These are phyloP conservation scores for Talaromyces sp. DNA, from an alignment of 2,329 filamentous ascomycete genomes.

Conservation along the genomic window DNA sequence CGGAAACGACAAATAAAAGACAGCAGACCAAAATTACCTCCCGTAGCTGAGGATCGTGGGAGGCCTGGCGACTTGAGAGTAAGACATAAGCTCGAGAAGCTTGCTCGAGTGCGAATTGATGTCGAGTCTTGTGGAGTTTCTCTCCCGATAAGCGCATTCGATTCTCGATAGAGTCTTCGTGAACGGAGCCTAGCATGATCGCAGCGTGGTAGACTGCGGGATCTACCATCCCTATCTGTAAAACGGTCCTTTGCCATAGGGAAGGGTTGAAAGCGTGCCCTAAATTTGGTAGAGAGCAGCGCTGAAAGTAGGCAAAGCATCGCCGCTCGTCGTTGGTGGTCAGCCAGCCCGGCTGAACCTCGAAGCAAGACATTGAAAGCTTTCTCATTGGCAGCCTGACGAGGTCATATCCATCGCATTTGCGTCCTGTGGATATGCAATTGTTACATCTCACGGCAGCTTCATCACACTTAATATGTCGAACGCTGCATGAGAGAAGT, in stretches of 20 bases:
- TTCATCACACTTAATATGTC: slow-evolving; percentile 30
- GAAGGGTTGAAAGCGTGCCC: slow-evolving; percentile 17
- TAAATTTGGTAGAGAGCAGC: slow-evolving; percentile 20
- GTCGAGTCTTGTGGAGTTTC: background rate
- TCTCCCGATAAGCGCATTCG: slow-evolving; percentile 8
- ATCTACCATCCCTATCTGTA: background rate
- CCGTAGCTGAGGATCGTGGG: background rate
- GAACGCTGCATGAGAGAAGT: background rate
- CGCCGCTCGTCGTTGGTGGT: slow-evolving; percentile 23
- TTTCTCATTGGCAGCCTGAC: slow-evolving; percentile 1
- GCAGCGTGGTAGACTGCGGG: slow-evolving; percentile 10
- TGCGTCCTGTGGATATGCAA: slow-evolving; percentile 32
- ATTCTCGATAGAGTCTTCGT: slow-evolving; percentile 9
- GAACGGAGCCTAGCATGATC: slow-evolving; percentile 4
- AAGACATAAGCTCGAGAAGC: background rate
- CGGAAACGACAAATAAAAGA: slow-evolving; percentile 7
- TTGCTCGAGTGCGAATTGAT: slow-evolving; percentile 12
- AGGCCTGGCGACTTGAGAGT: background rate
- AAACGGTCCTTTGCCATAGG: slow-evolving; percentile 4
- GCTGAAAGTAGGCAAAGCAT: slow-evolving; percentile 22
- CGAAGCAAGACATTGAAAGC: slow-evolving; percentile 8
- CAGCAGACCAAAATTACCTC: slow-evolving; percentile 4
- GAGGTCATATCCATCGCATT: slow-evolving; percentile 1
- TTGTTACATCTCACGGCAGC: slow-evolving; percentile 32
- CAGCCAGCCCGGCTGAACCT: slow-evolving; percentile 13